Conservation (phyloP, 2,329 filamentous ascomycete genomes). For the Cryphonectria radicalis region DNA sequence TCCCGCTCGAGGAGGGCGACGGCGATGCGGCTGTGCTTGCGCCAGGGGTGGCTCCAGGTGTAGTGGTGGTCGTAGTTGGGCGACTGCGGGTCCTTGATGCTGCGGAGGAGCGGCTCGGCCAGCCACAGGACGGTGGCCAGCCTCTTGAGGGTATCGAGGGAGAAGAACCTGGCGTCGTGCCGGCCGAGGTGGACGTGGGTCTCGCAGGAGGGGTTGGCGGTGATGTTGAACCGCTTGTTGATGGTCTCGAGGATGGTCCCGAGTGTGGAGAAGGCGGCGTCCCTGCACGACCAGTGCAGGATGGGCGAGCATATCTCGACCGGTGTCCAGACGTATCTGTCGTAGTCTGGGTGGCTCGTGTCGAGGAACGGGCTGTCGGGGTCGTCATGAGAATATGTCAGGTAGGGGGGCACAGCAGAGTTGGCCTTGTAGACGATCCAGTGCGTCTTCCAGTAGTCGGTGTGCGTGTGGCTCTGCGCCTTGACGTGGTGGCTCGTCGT, state of each 20-base stretch:
- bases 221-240: constrained; percentile 33
- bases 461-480: constrained; percentile 33
- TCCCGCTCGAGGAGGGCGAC: constrained; percentile 13
- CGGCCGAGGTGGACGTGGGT: constrained; percentile 46
- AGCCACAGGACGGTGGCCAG: constrained; percentile 44
- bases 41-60: constrained; percentile 44
- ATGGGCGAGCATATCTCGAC: constrained; percentile 46
- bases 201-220: constrained; percentile 45
- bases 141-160: constrained; percentile 40
- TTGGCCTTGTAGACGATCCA: constrained; percentile 49
- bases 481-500: constrained; percentile 37
- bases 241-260: constrained; percentile 35
- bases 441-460: constrained; percentile 41
- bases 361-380: constrained; percentile 16
- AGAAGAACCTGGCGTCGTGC: constrained; percentile 38
- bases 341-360: constrained; percentile 22
- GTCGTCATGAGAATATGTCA: constrained; percentile 33
- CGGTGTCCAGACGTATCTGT: constrained; percentile 40
- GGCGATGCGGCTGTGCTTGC: constrained; percentile 41
- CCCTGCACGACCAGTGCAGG: constrained; percentile 35
- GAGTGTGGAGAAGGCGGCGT: constrained; percentile 30
- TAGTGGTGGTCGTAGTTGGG: constrained; percentile 44
- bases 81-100: constrained; percentile 42
- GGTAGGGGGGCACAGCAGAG: constrained; percentile 40
- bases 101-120: constrained; percentile 42